Base-by-base conservation (phyloP, 148 eudicot species). In the Rheum nobile region DNA sequence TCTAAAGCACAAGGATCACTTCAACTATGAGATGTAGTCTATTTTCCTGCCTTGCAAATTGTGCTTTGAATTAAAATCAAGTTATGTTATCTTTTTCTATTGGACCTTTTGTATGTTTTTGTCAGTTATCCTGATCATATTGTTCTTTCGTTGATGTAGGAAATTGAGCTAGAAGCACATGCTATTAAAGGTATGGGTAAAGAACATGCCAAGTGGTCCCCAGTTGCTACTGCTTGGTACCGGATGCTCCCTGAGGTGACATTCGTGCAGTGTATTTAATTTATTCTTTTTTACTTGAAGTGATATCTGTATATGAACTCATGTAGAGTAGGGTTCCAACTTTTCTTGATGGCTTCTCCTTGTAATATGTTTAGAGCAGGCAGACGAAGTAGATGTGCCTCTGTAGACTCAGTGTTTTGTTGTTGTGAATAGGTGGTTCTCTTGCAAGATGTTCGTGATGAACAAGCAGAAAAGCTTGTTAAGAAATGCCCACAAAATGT, bases 201-300 rank as follows among this genome's bases (percentile, higher is more conserved):
- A 77, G 94, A 96, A 35, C 96, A 94, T 85, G 97, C 98, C 70
- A 91, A 94, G 86, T 94, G 96, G 93, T 94, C 98, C 37, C 98
- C 97, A 26, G 98, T 94, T 78, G 97, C 98, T 43, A 91, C 98
- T 80, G 93, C 98, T 82, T 91, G 98, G 98, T 91, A 94, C 75
- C 80, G 89, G 81, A 89, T 91, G 96, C 97, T 89, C 52, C 98
- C 98, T 16, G 96, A 90, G 98, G 98, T 94, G 80, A 79, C 48
- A 24, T 65, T 61, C 4, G 0, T 75, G 46, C 14, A 2, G 34
- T 28, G 35, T 39, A 28, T 67, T 52, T 59, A 9, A 29, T 59
- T 67, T 29, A 11, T 32, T 47, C 17, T 67, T 28, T 13, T 11
- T 65, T 34, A 32, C 22, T 65, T 65, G 11, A 14, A 26, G 48